Conservation (phyloP, 1,139 yeast genomes). For the Yamadazyma buinensis region DNA sequence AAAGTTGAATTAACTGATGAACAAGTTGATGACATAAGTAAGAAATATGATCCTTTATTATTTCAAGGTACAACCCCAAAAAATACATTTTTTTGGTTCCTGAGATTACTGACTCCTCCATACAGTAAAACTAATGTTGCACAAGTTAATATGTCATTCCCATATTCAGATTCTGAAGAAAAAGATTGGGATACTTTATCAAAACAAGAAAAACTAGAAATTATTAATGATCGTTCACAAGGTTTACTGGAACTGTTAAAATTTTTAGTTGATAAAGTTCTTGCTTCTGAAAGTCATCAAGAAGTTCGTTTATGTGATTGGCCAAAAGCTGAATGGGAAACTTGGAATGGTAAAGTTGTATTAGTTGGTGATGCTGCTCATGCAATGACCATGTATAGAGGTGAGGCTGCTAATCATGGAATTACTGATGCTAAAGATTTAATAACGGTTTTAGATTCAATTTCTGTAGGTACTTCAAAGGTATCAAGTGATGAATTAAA, state of each 20-base stretch:
- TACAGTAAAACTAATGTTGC: constrained; percentile 15
- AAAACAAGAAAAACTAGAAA: constrained; percentile 14
- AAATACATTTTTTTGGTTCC: constrained; percentile 25
- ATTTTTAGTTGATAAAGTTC: constrained; percentile 16
- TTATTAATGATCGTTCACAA: constrained; percentile 14
- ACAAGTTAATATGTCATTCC: constrained; percentile 21
- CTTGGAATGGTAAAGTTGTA: constrained; percentile 7
- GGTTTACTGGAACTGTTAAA: constrained; percentile 15
- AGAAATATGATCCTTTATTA: constrained; percentile 20
- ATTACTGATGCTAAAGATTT: constrained; percentile 17
- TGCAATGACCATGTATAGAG: constrained; percentile 22
- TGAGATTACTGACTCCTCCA: constrained; percentile 22
- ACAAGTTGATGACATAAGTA: constrained; percentile 16
- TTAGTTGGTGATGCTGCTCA: constrained; percentile 16
- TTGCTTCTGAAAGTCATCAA: constrained; percentile 11
- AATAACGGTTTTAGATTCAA: constrained; percentile 9
- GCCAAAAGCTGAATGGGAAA: constrained; percentile 14
- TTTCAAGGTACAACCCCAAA: constrained; percentile 26
- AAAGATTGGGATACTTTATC: constrained; percentile 15
- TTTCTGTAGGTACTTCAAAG: too few relatives aligned
- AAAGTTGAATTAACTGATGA: constrained; percentile 18
- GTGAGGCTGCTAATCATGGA: constrained; percentile 21
- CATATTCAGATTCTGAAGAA: too few relatives aligned
- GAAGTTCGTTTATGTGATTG: constrained; percentile 18
- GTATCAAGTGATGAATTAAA: constrained; percentile 11